phyloP scores from a whole-genome alignment of 306 rosid species.

The Acacia acuminata region DNA sequence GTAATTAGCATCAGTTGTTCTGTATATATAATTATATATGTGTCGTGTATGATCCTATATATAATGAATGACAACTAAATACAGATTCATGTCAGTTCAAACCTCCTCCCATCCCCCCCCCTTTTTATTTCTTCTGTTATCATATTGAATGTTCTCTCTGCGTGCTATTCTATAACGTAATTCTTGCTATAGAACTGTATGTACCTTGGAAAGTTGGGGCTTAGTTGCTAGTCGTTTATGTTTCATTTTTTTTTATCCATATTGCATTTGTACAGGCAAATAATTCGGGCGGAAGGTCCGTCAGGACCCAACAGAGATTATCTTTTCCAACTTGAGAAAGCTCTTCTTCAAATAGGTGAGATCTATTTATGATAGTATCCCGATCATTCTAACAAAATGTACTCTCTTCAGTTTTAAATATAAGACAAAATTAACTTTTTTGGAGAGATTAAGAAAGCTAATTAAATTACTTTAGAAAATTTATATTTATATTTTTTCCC shows the following conservation, averaged over 20 bases:
- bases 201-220: background rate
- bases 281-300: constrained; percentile 76
- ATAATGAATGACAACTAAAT: background rate
- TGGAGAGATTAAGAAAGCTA: too few relatives aligned
- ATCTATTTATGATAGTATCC: background rate
- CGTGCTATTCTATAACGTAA: background rate
- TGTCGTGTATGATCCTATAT: background rate
- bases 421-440: too few relatives aligned
- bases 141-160: background rate
- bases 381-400: constrained; percentile 15
- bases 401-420: too few relatives aligned
- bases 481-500: too few relatives aligned
- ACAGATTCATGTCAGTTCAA: background rate
- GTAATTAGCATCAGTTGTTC: background rate
- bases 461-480: too few relatives aligned
- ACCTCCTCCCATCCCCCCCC: background rate
- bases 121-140: background rate
- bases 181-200: constrained; percentile 9
- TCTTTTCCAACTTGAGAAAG: constrained; percentile 79
- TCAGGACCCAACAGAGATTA: constrained; percentile 92
- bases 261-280: constrained; percentile 53
- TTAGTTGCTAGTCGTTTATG: background rate
- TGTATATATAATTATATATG: background rate
- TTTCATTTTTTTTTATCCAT: background rate
- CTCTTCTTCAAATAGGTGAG: constrained; percentile 71